Evolutionary conservation across 352 stramenopile genomes (phyloP).

Genomic region (Pythium periplocum): DNA sequence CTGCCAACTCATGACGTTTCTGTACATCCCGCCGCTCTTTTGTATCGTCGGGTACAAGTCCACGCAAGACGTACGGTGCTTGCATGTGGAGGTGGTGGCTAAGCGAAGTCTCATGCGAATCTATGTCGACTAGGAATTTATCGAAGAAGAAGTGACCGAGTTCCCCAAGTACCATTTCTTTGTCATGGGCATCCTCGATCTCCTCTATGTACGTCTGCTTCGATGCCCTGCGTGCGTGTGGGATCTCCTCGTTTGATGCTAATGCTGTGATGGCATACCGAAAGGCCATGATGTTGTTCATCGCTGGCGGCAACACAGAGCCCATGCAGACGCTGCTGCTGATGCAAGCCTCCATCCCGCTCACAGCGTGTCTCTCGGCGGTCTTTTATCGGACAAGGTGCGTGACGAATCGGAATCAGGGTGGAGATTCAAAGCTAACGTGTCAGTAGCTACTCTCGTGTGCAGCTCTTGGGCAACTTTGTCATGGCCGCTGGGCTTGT

Average conservation of each 20-base stretch:
- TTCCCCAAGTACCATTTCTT: conserved; percentile 88
- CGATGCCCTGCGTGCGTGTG: not conserved
- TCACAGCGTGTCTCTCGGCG: conserved; percentile 57
- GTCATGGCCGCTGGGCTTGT: conserved; percentile 62
- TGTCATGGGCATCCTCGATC: conserved; percentile 79
- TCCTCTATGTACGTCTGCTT: conserved; percentile 50
- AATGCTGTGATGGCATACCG: no score
- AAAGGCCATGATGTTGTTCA: conserved; percentile 80
- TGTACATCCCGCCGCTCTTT: conserved; percentile 86
- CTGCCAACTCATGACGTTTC: conserved; percentile 81
- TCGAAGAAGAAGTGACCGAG: conserved; percentile 79
- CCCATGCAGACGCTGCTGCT: conserved; percentile 82
- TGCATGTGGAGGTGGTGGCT: not conserved
- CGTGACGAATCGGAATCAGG: no score
- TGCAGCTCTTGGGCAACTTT: conserved; percentile 67
- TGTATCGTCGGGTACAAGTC: conserved; percentile 84
- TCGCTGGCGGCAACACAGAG: conserved; percentile 74
- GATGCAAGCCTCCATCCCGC: conserved; percentile 77
- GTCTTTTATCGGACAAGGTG: conserved; percentile 53
- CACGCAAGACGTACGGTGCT: conserved; percentile 35
- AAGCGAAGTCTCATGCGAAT: no score
- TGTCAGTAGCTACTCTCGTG: conserved; percentile 28
- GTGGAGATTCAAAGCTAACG: no score
- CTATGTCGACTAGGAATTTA: conserved; percentile 46
- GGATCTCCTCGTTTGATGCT: no score